These are phyloP conservation scores for Excoecaria agallocha DNA, from an alignment of 345 rosid species.

Conservation along the genomic window DNA sequence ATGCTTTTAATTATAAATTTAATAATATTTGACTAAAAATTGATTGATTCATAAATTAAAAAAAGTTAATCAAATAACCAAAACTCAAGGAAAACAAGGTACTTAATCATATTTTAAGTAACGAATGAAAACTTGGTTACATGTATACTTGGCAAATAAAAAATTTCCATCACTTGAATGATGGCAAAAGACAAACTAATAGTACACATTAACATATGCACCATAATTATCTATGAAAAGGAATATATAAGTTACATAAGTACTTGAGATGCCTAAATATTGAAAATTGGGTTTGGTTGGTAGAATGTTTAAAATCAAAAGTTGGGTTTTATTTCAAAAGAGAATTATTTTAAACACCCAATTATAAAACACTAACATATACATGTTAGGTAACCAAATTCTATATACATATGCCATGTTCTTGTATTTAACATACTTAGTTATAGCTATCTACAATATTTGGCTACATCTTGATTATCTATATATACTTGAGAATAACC, in stretches of 20 bases:
- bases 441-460: neutral
- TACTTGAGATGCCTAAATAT: neutral
- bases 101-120: too few relatives aligned
- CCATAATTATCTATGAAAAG: neutral
- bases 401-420: neutral
- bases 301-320: neutral
- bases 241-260: neutral
- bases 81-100: too few relatives aligned
- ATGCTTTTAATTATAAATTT: too few relatives aligned
- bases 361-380: neutral
- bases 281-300: neutral
- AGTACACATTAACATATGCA: neutral
- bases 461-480: neutral
- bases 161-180: neutral
- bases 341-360: neutral
- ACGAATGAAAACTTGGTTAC: too few relatives aligned
- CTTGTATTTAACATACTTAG: neutral
- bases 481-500: neutral
- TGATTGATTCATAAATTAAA: too few relatives aligned
- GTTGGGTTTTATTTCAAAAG: neutral
- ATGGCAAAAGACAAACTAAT: neutral
- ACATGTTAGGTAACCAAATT: neutral
- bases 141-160: neutral
- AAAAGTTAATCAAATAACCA: too few relatives aligned
- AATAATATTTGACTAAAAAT: too few relatives aligned